A percentile compares a stretch with the other conserved stretches of the same genome.
phyloP scores from a whole-genome alignment of 441 rosid species.

The Jatropha multifida region DNA sequence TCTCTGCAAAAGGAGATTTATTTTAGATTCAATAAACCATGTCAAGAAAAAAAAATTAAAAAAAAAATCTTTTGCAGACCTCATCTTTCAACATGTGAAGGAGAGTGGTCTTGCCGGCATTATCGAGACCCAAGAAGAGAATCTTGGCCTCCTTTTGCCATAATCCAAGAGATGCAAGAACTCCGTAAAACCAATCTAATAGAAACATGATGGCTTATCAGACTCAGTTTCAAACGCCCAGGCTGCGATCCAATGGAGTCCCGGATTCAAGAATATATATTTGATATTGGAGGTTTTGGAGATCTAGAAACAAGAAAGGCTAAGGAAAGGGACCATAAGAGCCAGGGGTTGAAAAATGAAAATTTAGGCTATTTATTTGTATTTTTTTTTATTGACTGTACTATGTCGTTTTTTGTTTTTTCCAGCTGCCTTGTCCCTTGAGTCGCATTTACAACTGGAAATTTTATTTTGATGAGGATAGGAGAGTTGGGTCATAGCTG shows the following conservation, averaged over 20 bases:
- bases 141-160: slow-evolving; percentile 96
- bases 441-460: neutral
- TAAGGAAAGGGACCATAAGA: neutral
- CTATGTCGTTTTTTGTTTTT: slow-evolving; percentile 11
- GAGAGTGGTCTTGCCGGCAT: slow-evolving; percentile 89
- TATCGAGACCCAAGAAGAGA: slow-evolving; percentile 82
- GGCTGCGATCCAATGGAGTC: slow-evolving; percentile 9
- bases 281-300: neutral
- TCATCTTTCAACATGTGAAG: slow-evolving; percentile 93
- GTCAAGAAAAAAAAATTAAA: neutral
- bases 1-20: slow-evolving; percentile 42
- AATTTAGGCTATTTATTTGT: neutral
- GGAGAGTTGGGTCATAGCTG: neutral
- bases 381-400: neutral
- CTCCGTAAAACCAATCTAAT: slow-evolving; percentile 84
- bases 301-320: slow-evolving; percentile 16
- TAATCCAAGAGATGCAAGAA: slow-evolving; percentile 75
- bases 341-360: neutral
- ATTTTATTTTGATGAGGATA: neutral
- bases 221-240: neutral
- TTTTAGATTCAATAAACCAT: neutral
- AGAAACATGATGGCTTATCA: slow-evolving; percentile 53
- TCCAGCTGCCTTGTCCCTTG: neutral
- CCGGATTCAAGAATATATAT: neutral
- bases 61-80: slow-evolving; percentile 32